Percentiles rank a stretch among this genome's conserved stretches.
Evolutionary conservation across 148 eudicot genomes (phyloP).

Genomic region (Fallopia convolvulus): DNA sequence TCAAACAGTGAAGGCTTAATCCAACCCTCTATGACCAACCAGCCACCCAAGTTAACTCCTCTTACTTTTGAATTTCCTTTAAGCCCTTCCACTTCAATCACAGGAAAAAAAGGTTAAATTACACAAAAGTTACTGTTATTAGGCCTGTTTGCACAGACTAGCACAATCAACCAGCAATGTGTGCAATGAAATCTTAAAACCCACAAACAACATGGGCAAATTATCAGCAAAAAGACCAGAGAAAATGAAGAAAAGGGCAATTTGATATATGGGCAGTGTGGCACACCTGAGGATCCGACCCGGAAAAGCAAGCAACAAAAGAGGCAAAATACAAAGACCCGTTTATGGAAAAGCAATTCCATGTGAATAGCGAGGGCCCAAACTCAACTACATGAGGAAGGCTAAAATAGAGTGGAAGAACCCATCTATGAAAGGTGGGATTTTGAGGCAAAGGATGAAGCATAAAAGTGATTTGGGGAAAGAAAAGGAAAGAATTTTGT

Average conservation of each 20-base stretch:
- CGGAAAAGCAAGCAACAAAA: conserved; percentile 40
- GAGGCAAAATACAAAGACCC: conserved; percentile 37
- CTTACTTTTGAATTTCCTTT: conserved; percentile 60
- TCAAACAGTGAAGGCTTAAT: conserved; percentile 76
- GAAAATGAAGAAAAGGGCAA: not conserved
- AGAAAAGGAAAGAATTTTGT: not conserved
- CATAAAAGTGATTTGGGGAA: not conserved
- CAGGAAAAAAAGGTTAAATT: conserved; percentile 5
- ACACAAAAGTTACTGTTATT: not conserved
- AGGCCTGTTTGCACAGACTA: not conserved
- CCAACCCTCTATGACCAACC: conserved; percentile 91
- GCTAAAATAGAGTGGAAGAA: conserved; percentile 2
- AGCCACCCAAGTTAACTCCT: conserved; percentile 88
- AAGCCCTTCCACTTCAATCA: conserved; percentile 54
- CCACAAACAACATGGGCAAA: not conserved
- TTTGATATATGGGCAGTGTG: not conserved
- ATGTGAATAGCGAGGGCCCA: conserved; percentile 25
- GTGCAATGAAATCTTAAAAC: not conserved
- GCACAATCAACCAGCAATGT: not conserved
- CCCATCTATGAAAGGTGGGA: conserved; percentile 15
- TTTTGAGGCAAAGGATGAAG: not conserved
- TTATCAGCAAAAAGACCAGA: not conserved
- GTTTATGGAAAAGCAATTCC: conserved; percentile 43
- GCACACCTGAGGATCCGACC: conserved; percentile 48
- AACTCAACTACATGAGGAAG: conserved; percentile 13